Percentiles rank a stretch among this genome's conserved stretches.
Evolutionary conservation across 805 yeast species (phyloP).

Genomic region (Wickerhamomyces chambardii): DNA sequence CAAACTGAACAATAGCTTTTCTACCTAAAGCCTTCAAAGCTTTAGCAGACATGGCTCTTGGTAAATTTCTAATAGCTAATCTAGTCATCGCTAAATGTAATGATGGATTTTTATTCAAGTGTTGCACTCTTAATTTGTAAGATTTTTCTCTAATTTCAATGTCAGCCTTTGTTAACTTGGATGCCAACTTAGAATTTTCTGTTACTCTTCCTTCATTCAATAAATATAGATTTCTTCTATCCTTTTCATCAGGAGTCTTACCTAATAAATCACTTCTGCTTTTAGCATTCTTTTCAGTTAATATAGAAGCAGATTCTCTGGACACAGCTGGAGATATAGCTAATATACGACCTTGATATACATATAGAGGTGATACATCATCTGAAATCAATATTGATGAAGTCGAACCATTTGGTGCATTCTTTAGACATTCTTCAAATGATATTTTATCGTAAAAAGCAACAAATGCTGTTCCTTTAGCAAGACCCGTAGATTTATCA

Average conservation of each 20-base stretch:
- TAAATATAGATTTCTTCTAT: conserved; percentile 76
- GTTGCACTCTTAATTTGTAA: conserved; percentile 77
- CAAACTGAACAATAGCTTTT: conserved; percentile 90
- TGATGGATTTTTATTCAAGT: conserved; percentile 83
- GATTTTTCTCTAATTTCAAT: conserved; percentile 85
- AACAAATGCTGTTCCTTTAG: conserved; percentile 93
- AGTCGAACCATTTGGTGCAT: conserved; percentile 68
- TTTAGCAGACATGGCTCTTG: conserved; percentile 85
- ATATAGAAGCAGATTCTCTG: conserved; percentile 67
- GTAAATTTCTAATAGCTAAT: conserved; percentile 88
- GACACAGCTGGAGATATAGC: conserved; percentile 82
- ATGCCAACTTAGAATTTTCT: conserved; percentile 70
- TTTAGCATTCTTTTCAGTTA: conserved; percentile 64
- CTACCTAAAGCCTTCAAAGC: conserved; percentile 88
- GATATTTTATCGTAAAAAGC: conserved; percentile 63
- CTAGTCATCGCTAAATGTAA: conserved; percentile 91
- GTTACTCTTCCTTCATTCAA: conserved; percentile 93
- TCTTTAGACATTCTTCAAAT: conserved; percentile 56
- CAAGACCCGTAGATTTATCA: conserved; percentile 77
- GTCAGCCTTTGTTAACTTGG: conserved; percentile 58
- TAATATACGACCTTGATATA: conserved; percentile 85
- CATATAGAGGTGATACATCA: conserved; percentile 84
- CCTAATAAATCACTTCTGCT: conserved; percentile 74
- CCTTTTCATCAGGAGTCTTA: conserved; percentile 70
- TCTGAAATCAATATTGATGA: conserved; percentile 76